Conservation (phyloP, 768 basidiomycete genomes). For the Cantharellus anzutake region DNA sequence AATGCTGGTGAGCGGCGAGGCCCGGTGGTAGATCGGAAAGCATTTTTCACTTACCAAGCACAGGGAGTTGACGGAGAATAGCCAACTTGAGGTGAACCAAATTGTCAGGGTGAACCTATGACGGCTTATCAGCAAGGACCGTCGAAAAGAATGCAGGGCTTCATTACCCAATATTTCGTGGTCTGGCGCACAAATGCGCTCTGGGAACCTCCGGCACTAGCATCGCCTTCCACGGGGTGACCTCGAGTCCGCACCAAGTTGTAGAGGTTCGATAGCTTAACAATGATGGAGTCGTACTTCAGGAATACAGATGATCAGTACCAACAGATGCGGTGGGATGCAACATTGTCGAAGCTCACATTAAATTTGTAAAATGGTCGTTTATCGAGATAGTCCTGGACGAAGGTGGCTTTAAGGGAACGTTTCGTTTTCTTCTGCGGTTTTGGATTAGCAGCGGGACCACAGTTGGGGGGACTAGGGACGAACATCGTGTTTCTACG, state of each 20-base stretch:
- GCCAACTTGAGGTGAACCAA: slow-evolving; percentile 84
- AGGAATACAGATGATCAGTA: neutral
- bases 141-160: slow-evolving; percentile 9
- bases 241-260: slow-evolving; percentile 91
- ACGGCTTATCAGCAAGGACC: neutral
- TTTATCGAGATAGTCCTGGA: slow-evolving; percentile 80
- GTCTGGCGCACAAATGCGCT: slow-evolving; percentile 97
- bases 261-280: slow-evolving; percentile 87
- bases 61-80: slow-evolving; percentile 81
- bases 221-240: slow-evolving; percentile 84
- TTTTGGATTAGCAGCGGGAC: neutral
- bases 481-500: slow-evolving; percentile 80
- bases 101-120: slow-evolving; percentile 74
- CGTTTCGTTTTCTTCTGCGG: slow-evolving; percentile 78
- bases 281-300: slow-evolving; percentile 76
- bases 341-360: neutral
- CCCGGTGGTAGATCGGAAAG: too few species aligned
- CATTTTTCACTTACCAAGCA: slow-evolving; percentile 43
- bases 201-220: slow-evolving; percentile 85
- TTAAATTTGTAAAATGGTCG: slow-evolving; percentile 95
- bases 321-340: neutral
- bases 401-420: slow-evolving; percentile 69
- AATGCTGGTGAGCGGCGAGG: too few species aligned
- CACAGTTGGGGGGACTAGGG: neutral
- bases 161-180: slow-evolving; percentile 87